These are phyloP conservation scores for Lachnellula arida DNA, from an alignment of 2,329 filamentous ascomycete species.

Conservation along the genomic window DNA sequence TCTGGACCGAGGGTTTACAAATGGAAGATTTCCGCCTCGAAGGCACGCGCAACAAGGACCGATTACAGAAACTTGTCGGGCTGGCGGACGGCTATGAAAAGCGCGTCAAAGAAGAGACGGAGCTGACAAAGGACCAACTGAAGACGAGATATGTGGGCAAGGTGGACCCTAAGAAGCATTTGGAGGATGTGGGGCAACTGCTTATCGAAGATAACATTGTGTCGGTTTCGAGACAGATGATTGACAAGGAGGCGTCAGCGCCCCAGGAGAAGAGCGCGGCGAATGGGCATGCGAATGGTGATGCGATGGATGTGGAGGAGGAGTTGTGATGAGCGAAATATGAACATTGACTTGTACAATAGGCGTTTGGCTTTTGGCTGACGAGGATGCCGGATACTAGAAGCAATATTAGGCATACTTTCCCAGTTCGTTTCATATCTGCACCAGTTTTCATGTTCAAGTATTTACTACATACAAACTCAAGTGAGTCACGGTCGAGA, in stretches of 20 bases:
- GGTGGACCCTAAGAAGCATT: constrained; percentile 98
- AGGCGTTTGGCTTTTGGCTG: constrained; percentile 29
- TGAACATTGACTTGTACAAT: constrained; percentile 40
- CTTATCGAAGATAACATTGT: constrained; percentile 99
- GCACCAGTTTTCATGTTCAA: too few relatives aligned
- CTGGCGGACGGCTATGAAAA: constrained; percentile 97
- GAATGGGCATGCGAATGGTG: constrained; percentile 38
- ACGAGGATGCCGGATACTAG: not conserved
- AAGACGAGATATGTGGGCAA: constrained; percentile 99
- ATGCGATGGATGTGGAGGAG: constrained; percentile 31
- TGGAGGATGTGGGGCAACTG: constrained; percentile 93
- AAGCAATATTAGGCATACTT: not conserved
- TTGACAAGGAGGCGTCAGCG: constrained; percentile 96
- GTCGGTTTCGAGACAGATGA: constrained; percentile 97
- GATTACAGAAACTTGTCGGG: constrained; percentile 79
- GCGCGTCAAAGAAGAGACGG: constrained; percentile 97
- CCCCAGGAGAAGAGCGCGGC: constrained; percentile 60
- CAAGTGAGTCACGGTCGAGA: too few relatives aligned
- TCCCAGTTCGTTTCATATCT: too few relatives aligned
- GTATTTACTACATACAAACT: too few relatives aligned
- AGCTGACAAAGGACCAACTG: constrained; percentile 92
- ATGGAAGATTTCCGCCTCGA: constrained; percentile 95
- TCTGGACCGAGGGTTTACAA: constrained; percentile 95
- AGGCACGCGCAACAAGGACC: constrained; percentile 79
- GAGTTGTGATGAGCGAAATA: constrained; percentile 39